A percentile compares a stretch with the other conserved stretches of the same genome.
Conservation (phyloP, 306 rosid genomes). For the Benincasa hispida region DNA sequence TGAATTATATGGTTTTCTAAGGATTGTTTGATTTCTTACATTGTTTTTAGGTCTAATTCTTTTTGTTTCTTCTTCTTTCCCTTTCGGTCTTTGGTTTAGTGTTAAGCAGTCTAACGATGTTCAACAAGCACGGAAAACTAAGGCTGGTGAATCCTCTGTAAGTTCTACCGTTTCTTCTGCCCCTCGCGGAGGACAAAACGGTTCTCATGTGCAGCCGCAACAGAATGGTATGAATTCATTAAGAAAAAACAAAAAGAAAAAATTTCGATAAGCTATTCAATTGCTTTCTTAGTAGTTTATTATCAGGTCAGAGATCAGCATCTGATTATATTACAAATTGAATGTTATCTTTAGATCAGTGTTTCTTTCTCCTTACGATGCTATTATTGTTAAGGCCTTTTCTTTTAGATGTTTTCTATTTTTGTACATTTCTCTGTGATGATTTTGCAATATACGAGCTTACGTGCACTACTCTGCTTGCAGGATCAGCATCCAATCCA, state of each 20-base stretch:
- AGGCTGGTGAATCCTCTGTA: conserved; percentile 36
- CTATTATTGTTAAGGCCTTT: background rate
- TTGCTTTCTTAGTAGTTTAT: background rate
- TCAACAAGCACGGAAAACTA: conserved; percentile 59
- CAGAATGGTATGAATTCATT: conserved; percentile 38
- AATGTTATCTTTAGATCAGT: background rate
- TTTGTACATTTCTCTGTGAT: background rate
- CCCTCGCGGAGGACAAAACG: conserved; percentile 35
- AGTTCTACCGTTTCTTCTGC: conserved; percentile 35
- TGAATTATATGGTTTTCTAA: background rate
- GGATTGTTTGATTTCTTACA: background rate
- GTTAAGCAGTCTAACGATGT: conserved; percentile 49
- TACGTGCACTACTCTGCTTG: conserved; percentile 26
- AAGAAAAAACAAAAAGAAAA: background rate
- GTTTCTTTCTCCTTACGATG: conserved; percentile 4
- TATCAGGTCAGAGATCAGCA: background rate
- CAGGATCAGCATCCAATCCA: conserved; percentile 41
- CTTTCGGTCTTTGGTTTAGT: conserved; percentile 18
- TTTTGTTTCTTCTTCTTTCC: background rate
- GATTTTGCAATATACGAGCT: background rate
- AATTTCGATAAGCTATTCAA: background rate
- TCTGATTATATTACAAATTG: background rate
- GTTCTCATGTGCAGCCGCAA: conserved; percentile 48
- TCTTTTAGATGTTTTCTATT: background rate
- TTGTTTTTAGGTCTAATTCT: background rate